These are phyloP conservation scores for Thinopyrum elongatum DNA, from an alignment of 176 grass and related monocot genomes.

Conservation along the genomic window DNA sequence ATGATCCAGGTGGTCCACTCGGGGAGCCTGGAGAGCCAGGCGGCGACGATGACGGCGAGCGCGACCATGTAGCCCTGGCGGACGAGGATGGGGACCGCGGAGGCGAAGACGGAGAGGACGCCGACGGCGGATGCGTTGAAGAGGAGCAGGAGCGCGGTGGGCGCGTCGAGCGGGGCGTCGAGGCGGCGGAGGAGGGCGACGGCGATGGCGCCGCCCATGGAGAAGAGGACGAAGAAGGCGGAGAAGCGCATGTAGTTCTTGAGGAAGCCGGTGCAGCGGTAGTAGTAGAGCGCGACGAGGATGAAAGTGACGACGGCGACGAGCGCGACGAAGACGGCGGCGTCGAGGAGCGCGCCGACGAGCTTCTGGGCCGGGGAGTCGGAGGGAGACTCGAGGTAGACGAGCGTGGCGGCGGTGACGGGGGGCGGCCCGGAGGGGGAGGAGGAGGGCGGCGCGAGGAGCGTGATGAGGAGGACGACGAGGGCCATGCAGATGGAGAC, in stretches of 20 bases:
- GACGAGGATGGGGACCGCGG: conserved; percentile 74
- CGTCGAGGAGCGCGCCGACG: conserved; percentile 81
- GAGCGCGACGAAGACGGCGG: conserved; percentile 77
- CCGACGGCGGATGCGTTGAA: conserved; percentile 76
- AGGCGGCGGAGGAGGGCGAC: conserved; percentile 59
- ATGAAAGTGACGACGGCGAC: conserved; percentile 68
- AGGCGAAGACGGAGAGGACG: conserved; percentile 76
- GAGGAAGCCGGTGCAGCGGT: conserved; percentile 92
- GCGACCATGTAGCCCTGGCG: conserved; percentile 90
- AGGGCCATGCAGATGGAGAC: conserved; percentile 98
- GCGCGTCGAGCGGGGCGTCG: conserved; percentile 63
- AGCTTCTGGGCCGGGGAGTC: conserved; percentile 69
- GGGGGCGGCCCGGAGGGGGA: conserved; percentile 35
- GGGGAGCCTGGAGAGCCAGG: conserved; percentile 80
- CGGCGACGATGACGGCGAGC: conserved; percentile 84
- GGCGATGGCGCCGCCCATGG: conserved; percentile 84
- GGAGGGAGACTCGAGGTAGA: conserved; percentile 71
- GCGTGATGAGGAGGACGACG: conserved; percentile 82
- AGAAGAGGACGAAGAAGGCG: conserved; percentile 92
- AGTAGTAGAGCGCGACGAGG: conserved; percentile 96
- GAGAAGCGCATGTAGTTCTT: conserved; percentile 97
- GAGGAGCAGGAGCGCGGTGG: conserved; percentile 62
- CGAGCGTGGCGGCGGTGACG: conserved; percentile 72
- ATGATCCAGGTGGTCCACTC: conserved; percentile 98
- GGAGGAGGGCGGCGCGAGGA: conserved; percentile 49